Evolutionary conservation across 495 filamentous ascomycete genomes (phyloP).

Genomic region (Tuber melanosporum): DNA sequence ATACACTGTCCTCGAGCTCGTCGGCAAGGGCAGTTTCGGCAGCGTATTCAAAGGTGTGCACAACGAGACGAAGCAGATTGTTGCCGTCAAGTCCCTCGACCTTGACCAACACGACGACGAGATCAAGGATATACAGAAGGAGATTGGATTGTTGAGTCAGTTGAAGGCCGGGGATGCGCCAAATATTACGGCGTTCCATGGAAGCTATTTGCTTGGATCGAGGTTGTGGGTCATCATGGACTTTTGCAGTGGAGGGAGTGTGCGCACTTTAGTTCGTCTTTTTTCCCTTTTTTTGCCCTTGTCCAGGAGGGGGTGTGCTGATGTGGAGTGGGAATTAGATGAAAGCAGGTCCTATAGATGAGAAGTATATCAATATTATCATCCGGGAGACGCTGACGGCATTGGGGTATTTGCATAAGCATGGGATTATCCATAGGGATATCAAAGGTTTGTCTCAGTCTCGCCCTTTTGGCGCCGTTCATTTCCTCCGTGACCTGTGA

Average conservation of each 20-base stretch:
- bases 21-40: constrained; percentile 93
- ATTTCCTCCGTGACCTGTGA: background rate
- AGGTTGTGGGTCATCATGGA: constrained; percentile 95
- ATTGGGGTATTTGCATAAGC: constrained; percentile 78
- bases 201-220: constrained; percentile 76
- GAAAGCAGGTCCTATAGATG: constrained; percentile 67
- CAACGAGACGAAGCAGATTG: constrained; percentile 55
- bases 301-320: background rate
- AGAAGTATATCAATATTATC: constrained; percentile 85
- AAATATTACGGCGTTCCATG: constrained; percentile 86
- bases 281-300: background rate
- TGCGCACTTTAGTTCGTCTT: constrained; percentile 68
- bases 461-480: background rate
- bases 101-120: constrained; percentile 82
- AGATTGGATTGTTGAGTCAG: constrained; percentile 77
- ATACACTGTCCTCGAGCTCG: constrained; percentile 80
- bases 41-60: constrained; percentile 80
- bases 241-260: constrained; percentile 89
- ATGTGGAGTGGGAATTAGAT: constrained; percentile 45
- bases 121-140: constrained; percentile 70
- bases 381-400: constrained; percentile 80
- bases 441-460: constrained; percentile 62
- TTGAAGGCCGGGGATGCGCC: constrained; percentile 75
- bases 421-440: constrained; percentile 91
- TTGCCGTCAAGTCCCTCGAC: constrained; percentile 93